A percentile compares a stretch with the other conserved stretches of the same genome.
phyloP scores from a whole-genome alignment of 768 basidiomycete genomes.

The Terana coerulea region DNA sequence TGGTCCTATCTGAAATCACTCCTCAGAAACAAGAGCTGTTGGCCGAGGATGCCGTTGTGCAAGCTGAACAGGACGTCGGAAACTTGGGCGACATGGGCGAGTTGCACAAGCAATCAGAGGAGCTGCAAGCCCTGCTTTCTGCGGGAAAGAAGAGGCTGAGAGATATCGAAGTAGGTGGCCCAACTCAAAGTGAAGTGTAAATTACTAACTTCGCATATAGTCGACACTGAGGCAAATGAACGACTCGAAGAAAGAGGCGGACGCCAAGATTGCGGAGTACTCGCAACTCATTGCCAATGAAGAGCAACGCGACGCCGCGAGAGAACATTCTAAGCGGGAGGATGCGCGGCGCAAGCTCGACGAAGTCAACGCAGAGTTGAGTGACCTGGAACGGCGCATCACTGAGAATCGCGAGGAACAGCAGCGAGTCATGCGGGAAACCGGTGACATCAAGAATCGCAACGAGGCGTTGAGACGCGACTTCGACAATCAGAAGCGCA shows the following conservation, averaged over 20 bases:
- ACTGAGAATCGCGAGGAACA: conserved; percentile 4
- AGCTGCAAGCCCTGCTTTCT: not conserved
- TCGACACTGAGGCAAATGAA: conserved; percentile 50
- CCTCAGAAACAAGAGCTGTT: conserved; percentile 32
- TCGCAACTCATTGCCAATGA: conserved; percentile 51
- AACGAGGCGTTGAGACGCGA: conserved; percentile 21
- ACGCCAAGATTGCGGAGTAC: conserved; percentile 31
- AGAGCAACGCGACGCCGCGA: conserved; percentile 45
- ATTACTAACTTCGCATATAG: conserved; percentile 29
- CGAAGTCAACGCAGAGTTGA: conserved; percentile 37
- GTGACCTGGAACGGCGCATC: conserved; percentile 32
- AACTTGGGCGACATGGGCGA: conserved; percentile 45
- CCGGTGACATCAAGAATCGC: not conserved
- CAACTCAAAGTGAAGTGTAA: not conserved
- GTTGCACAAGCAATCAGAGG: conserved; percentile 14
- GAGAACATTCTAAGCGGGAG: conserved; percentile 61
- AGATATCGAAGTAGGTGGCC: conserved; percentile 40
- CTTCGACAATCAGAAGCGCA: conserved; percentile 29
- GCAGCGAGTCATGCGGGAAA: conserved; percentile 4
- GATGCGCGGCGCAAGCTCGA: conserved; percentile 50
- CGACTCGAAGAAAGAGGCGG: conserved; percentile 30
- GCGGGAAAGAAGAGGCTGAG: conserved; percentile 1
- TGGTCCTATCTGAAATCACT: not conserved
- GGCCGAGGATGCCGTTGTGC: conserved; percentile 34
- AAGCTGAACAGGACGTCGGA: conserved; percentile 35